Evolutionary conservation across 1,284 basidiomycete genomes (phyloP), one percentile per base, ranked within the genome.

Genomic region (Sanghuangporus weigelae): DNA sequence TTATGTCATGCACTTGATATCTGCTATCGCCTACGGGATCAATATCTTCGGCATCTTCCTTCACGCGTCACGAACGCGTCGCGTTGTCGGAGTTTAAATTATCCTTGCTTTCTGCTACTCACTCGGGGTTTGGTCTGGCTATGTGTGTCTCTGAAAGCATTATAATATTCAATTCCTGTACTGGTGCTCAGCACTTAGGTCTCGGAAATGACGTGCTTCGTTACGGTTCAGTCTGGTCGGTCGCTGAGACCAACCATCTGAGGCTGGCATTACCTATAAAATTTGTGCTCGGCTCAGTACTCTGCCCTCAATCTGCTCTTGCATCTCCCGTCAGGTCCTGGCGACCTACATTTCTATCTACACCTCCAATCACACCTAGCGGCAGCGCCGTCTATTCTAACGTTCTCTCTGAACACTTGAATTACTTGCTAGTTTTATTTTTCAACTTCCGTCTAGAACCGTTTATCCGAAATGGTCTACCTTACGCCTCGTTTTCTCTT

Each of bases 351-450:
- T 40, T 46, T n/a, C 46, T 40, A 46, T 42, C 31, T 38, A 54
- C 50, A 59, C 56, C 19, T 58, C 21, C 38, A 21, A 39, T 40
- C 8, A 10, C 49, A 58, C 48, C 8, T 21, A 46, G 8, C 57
- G 64, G 64, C 64, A 54, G 64, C 57, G 64, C 64, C 64, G 60
- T 62, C 60, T 57, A 57, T 57, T 61, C 53, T 12, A 40, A 60
- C 51, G n/a, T 61, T 61, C 53, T 63, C 48, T 61, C 7, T 26
- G 31, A 21, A 35, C 26, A 49, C 46, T 44, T 46, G 14, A 51
- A 55, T 48, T 57, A 16, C 35, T 16, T 40, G 23, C 40, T 51
- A 46, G 35, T 49, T 35, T 38, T 38, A 14, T 11, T 50, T 5
- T 54, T 26, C 12, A 35, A 48, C 31, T 36, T 57, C 51, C 50